These are phyloP conservation scores for Biscogniauxia mediterranea DNA, from an alignment of 2,329 filamentous ascomycete species.

Conservation along the genomic window DNA sequence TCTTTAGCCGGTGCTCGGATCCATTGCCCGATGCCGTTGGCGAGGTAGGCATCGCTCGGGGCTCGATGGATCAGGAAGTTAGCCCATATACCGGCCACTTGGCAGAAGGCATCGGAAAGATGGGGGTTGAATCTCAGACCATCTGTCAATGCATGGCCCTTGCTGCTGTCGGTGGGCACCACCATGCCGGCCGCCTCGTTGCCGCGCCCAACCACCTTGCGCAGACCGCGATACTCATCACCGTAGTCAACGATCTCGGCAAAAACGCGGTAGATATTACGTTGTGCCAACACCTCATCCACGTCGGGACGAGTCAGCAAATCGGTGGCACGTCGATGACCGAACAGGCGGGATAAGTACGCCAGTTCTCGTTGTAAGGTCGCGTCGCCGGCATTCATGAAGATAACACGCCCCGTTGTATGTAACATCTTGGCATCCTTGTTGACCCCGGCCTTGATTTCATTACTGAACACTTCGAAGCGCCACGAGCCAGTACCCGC, in stretches of 20 bases:
- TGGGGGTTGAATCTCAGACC: slow-evolving; percentile 13
- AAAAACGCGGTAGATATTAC: slow-evolving; percentile 39
- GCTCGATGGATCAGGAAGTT: slow-evolving; percentile 35
- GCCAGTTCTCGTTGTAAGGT: too few species aligned
- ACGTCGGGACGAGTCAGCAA: slow-evolving; percentile 3
- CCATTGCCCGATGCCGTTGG: slow-evolving; percentile 15
- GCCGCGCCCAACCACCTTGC: slow-evolving; percentile 29
- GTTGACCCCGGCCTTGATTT: too few species aligned
- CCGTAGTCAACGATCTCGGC: slow-evolving; percentile 36
- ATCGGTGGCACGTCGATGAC: too few species aligned
- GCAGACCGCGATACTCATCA: slow-evolving; percentile 33
- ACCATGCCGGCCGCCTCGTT: slow-evolving; percentile 29
- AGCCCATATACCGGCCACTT: slow-evolving; percentile 37
- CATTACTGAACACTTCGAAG: too few species aligned
- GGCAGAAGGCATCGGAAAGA: slow-evolving; percentile 34
- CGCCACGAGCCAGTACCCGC: too few species aligned
- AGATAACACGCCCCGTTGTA: too few species aligned
- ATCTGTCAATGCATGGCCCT: too few species aligned
- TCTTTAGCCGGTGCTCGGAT: slow-evolving; percentile 19
- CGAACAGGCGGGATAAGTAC: too few species aligned
- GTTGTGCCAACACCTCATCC: slow-evolving; percentile 35
- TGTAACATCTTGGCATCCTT: too few species aligned
- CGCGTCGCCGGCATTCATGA: too few species aligned
- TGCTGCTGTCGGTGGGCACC: too few species aligned
- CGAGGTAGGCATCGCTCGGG: slow-evolving; percentile 33